A percentile compares a stretch with the other conserved stretches of the same genome.
Conservation (phyloP, 2,329 filamentous ascomycete species). For the Macrophomina tecta region DNA sequence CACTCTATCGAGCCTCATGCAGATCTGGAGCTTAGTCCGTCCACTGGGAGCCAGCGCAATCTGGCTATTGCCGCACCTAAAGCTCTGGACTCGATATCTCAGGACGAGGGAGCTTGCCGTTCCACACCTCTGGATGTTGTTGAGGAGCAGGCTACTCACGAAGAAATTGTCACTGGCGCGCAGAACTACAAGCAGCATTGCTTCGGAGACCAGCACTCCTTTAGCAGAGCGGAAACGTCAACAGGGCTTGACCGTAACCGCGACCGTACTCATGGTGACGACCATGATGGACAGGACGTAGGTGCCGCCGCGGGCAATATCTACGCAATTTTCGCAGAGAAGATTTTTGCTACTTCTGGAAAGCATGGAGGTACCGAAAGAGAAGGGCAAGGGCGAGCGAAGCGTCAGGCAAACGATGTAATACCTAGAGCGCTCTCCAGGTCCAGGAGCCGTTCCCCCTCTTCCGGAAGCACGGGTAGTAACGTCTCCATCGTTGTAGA, state of each 20-base stretch:
- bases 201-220: background rate
- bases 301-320: background rate
- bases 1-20: background rate
- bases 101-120: background rate
- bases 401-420: background rate
- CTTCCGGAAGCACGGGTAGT: background rate
- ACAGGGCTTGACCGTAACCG: background rate
- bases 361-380: background rate
- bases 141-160: background rate
- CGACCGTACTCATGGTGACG: background rate
- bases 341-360: background rate
- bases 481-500: background rate
- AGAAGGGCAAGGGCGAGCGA: background rate
- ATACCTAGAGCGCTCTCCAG: background rate
- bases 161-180: background rate
- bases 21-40: background rate
- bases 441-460: background rate
- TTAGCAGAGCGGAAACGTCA: background rate
- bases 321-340: background rate
- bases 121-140: background rate
- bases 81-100: background rate
- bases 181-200: background rate
- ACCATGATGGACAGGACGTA: background rate
- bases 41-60: background rate
- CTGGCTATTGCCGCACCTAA: background rate